These are phyloP conservation scores for Cymbopogon flexuosus DNA, from an alignment of 202 grass and related monocot genomes.

Conservation along the genomic window DNA sequence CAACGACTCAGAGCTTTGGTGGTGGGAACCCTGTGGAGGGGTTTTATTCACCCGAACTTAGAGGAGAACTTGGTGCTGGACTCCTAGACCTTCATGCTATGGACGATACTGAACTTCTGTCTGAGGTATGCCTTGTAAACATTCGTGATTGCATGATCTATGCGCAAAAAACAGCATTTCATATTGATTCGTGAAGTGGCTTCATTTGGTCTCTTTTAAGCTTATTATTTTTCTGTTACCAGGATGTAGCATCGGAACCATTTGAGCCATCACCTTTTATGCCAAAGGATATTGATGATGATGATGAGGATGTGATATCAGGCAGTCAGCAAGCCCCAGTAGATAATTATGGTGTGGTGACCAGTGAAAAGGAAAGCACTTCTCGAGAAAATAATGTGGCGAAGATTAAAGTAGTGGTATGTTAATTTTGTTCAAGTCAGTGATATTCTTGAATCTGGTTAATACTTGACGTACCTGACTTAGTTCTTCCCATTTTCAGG, in stretches of 20 bases:
- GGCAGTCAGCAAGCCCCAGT: slow-evolving; percentile 50
- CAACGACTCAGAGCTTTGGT: slow-evolving; percentile 53
- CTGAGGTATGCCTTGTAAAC: slow-evolving; percentile 58
- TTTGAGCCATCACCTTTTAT: slow-evolving; percentile 93
- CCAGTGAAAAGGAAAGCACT: slow-evolving; percentile 59
- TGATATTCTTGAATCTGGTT: neutral
- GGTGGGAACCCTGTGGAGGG: slow-evolving; percentile 51
- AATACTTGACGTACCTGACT: slow-evolving; percentile 34
- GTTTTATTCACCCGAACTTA: slow-evolving; percentile 87
- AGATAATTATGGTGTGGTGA: slow-evolving; percentile 53
- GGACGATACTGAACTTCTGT: slow-evolving; percentile 86
- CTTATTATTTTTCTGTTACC: slow-evolving; percentile 31
- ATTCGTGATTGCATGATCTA: neutral
- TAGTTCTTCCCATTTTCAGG: slow-evolving; percentile 50
- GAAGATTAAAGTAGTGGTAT: slow-evolving; percentile 99
- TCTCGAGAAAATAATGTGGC: slow-evolving; percentile 84
- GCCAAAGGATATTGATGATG: slow-evolving; percentile 75
- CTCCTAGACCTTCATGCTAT: slow-evolving; percentile 94
- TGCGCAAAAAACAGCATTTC: neutral
- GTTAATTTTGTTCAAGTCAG: slow-evolving; percentile 29
- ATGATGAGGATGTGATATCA: slow-evolving; percentile 54
- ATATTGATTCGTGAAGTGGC: slow-evolving; percentile 15
- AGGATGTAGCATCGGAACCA: slow-evolving; percentile 73
- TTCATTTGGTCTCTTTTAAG: slow-evolving; percentile 18
- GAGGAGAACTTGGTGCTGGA: slow-evolving; percentile 95